A percentile compares a stretch with the other conserved stretches of the same genome.
Evolutionary conservation across 2,329 filamentous ascomycete species (phyloP).

Genomic region (Talaromyces sp.): DNA sequence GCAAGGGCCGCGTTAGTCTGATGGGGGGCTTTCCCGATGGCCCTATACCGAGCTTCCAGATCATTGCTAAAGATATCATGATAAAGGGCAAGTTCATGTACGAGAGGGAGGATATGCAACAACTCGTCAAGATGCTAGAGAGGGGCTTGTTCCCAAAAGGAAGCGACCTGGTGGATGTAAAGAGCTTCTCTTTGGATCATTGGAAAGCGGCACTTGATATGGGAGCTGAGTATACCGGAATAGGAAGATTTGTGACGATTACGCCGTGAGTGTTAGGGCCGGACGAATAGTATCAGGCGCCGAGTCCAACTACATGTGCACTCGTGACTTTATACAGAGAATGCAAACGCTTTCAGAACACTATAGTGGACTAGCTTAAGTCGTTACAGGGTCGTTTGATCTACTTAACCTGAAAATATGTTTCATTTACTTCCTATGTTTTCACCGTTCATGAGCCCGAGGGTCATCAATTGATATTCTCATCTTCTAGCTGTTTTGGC

Average conservation of each 20-base stretch:
- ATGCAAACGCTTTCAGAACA: not conserved
- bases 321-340: not conserved
- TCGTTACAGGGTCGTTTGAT: not conserved
- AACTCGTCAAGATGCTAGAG: slow-evolving; percentile 5
- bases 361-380: not conserved
- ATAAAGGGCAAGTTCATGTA: slow-evolving; percentile 7
- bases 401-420: not conserved
- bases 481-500: not conserved
- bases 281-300: not conserved
- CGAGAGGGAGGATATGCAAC: slow-evolving; percentile 5
- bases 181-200: slow-evolving; percentile 1
- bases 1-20: not conserved
- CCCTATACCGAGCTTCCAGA: not conserved
- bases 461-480: not conserved
- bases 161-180: not conserved
- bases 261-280: not conserved
- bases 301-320: not conserved
- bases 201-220: slow-evolving; percentile 6
- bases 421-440: not conserved
- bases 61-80: not conserved
- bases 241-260: slow-evolving; percentile 2
- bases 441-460: too few relatives aligned
- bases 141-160: slow-evolving; percentile 1
- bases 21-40: not conserved
- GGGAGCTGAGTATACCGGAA: slow-evolving; percentile 1